Evolutionary conservation across 768 basidiomycete species (phyloP).

Genomic region (Agaricus subrufescens): DNA sequence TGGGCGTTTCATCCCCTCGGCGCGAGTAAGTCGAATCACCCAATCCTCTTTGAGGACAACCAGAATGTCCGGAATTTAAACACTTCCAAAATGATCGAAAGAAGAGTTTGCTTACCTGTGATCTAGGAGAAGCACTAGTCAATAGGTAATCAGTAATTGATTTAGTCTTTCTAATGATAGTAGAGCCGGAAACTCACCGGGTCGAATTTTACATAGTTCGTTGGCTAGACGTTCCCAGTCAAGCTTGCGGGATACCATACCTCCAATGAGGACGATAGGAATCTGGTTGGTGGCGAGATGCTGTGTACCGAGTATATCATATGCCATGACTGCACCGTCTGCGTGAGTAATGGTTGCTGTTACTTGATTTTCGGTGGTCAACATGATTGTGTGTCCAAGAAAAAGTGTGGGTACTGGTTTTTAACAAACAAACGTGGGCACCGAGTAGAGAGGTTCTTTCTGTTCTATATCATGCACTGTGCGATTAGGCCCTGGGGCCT

Average conservation of each 20-base stretch:
- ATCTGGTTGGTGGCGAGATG: slow-evolving; percentile 19
- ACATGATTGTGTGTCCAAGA: background rate
- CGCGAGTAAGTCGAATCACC: slow-evolving; percentile 34
- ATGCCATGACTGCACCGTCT: slow-evolving; percentile 39
- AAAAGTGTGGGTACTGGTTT: slow-evolving; percentile 14
- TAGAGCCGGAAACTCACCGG: slow-evolving; percentile 24
- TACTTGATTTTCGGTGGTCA: background rate
- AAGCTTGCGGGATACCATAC: slow-evolving; percentile 32
- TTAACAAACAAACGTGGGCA: no score
- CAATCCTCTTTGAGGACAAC: slow-evolving; percentile 30
- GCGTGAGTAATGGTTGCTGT: slow-evolving; percentile 22
- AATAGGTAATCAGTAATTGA: background rate
- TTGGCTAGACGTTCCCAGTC: slow-evolving; percentile 35
- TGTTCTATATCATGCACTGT: background rate
- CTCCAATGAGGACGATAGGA: slow-evolving; percentile 40
- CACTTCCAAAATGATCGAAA: background rate
- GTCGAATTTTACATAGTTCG: slow-evolving; percentile 30
- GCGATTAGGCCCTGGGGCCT: no score
- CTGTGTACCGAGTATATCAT: slow-evolving; percentile 33
- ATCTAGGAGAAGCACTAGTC: slow-evolving; percentile 38
- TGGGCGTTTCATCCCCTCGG: slow-evolving; percentile 30
- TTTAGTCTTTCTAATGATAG: no score
- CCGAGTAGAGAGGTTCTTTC: no score
- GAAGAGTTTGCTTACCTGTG: slow-evolving; percentile 16
- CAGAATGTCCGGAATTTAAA: no score